Conservation (phyloP, 345 rosid genomes). For the Populus alba region DNA sequence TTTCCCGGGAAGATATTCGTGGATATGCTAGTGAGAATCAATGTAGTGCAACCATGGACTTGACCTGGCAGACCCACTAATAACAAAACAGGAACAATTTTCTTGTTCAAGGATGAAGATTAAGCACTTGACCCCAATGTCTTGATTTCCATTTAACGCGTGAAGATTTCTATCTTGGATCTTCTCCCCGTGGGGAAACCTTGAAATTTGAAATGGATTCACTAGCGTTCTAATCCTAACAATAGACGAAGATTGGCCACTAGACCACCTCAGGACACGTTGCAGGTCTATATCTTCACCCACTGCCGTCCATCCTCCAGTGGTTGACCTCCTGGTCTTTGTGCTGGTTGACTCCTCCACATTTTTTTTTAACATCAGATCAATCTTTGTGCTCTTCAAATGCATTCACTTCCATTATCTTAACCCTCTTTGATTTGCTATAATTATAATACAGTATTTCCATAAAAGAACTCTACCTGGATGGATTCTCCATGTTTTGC, state of each 20-base stretch:
- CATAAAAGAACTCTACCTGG: neutral
- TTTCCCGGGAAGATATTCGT: neutral
- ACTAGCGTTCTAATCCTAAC: neutral
- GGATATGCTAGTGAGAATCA: neutral
- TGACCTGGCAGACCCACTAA: neutral
- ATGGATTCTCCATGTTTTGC: neutral
- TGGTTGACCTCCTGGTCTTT: conserved; percentile 23
- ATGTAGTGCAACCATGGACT: neutral
- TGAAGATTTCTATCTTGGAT: neutral
- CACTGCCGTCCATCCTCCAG: neutral
- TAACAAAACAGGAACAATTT: neutral
- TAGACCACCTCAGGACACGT: neutral
- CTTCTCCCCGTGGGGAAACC: neutral
- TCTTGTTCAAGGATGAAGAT: neutral
- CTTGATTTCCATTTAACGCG: conserved; percentile 3
- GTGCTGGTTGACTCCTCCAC: conserved; percentile 13
- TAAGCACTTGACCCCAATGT: neutral
- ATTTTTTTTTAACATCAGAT: neutral
- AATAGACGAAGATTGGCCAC: neutral
- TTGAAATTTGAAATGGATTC: neutral
- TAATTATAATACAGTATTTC: neutral
- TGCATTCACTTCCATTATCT: conserved; percentile 2
- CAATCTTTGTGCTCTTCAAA: neutral
- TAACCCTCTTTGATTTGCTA: neutral
- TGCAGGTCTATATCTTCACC: neutral